Base-by-base conservation (phyloP, 306 rosid genomes). In the Cicer yamashitae region DNA sequence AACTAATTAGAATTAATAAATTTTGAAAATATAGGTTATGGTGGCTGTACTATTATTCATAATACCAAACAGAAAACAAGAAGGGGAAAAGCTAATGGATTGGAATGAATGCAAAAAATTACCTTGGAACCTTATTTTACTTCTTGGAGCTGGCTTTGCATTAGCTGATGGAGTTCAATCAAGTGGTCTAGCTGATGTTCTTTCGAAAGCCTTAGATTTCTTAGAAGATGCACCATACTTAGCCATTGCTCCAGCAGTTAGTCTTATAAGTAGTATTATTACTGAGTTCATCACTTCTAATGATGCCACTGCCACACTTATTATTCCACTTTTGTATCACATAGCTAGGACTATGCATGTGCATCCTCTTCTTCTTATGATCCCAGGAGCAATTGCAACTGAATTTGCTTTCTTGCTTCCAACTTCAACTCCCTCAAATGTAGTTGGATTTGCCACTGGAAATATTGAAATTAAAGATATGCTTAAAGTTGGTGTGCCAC, bases 71-170 rank as follows among this genome's bases (percentile, higher is more conserved):
- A 84, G 59, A 75, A 92, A 90, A 82, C 74, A 76, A 65, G 51
- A 58, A 30, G 97, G 94, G 1, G 94, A 92, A 83, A 92, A 78
- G 78, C 80, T 92, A 60, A 90, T 92, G 97, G 96, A 90, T 76
- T 92, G 96, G 97, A 88, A 88, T 82, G 92, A 90, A 75, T 92
- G 97, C 90, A 88, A 87, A 82, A 90, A 84, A 83, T 85, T 92
- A 12, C 97, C 97, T 0, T 92, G 97, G 97, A 87, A 66, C 81
- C 89, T 92, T 1, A 82, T 92, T 61, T 64, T 92, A 44, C 83
- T 92, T 4, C 82, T 92, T 1, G 97, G 97, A 20, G 96, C 96
- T 7, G 97, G 96, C 0, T 92, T 92, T 40, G 97, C 97, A 75
- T 61, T 90, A 46, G 97, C 97, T 0, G 97, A 92, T 12, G 97